Conservation (phyloP, 148 eudicot genomes). For the Drosera capensis region DNA sequence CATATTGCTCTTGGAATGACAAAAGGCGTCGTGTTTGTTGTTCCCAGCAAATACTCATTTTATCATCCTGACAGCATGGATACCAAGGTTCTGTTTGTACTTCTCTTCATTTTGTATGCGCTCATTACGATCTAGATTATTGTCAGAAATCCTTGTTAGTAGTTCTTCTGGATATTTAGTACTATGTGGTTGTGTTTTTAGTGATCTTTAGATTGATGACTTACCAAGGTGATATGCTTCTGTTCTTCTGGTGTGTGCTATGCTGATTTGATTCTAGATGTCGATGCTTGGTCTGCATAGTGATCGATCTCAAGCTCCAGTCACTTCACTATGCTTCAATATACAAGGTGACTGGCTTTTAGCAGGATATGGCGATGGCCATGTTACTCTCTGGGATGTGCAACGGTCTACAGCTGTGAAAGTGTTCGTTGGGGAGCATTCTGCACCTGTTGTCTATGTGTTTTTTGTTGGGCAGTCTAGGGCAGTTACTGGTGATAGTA, state of each 20-base stretch:
- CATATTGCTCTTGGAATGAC: constrained; percentile 82
- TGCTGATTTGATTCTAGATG: constrained; percentile 30
- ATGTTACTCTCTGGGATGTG: constrained; percentile 63
- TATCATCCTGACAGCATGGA: constrained; percentile 69
- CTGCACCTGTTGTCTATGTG: constrained; percentile 70
- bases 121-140: background rate
- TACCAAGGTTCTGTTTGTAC: constrained; percentile 46
- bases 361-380: constrained; percentile 91
- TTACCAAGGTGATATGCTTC: background rate
- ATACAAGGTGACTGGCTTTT: constrained; percentile 80
- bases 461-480: constrained; percentile 68
- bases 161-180: too few relatives aligned
- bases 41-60: constrained; percentile 73
- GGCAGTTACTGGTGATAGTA: constrained; percentile 81
- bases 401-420: constrained; percentile 48
- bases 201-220: background rate
- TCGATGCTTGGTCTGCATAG: constrained; percentile 66
- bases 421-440: constrained; percentile 56
- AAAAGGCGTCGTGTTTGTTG: constrained; percentile 48
- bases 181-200: too few relatives aligned
- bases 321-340: constrained; percentile 82
- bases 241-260: constrained; percentile 1
- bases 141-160: background rate
- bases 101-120: constrained; percentile 2
- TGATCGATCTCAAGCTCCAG: constrained; percentile 58